phyloP scores from a whole-genome alignment of 805 yeast species.

The Lachancea fermentati region DNA sequence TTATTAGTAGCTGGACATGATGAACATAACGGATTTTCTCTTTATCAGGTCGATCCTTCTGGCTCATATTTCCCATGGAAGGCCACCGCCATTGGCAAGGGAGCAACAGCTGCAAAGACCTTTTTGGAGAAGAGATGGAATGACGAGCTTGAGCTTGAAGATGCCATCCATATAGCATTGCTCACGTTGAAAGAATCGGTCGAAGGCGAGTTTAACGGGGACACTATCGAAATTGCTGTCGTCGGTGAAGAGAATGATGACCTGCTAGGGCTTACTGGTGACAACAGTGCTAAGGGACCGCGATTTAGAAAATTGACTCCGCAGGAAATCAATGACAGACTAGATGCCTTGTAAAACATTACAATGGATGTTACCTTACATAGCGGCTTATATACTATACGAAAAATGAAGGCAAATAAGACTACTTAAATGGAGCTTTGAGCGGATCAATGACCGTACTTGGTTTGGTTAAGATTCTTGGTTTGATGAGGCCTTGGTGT shows the following conservation, averaged over 20 bases:
- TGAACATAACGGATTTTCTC: slow-evolving; percentile 62
- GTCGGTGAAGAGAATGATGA: slow-evolving; percentile 80
- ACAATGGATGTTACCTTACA: not conserved
- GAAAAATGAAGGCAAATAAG: not conserved
- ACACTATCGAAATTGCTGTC: slow-evolving; percentile 86
- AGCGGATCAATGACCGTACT: slow-evolving; percentile 90
- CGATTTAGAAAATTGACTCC: slow-evolving; percentile 77
- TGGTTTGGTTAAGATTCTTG: slow-evolving; percentile 77
- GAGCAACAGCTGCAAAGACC: slow-evolving; percentile 93
- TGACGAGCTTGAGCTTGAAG: slow-evolving; percentile 93
- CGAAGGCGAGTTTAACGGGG: slow-evolving; percentile 97
- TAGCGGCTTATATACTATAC: not conserved
- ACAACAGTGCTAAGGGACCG: slow-evolving; percentile 73
- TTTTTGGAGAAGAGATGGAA: slow-evolving; percentile 98
- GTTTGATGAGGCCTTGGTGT: slow-evolving; percentile 84
- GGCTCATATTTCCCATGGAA: slow-evolving; percentile 99
- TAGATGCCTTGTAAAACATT: slow-evolving; percentile 69
- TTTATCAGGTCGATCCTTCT: slow-evolving; percentile 96
- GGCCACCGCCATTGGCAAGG: slow-evolving; percentile 98
- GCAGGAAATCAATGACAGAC: slow-evolving; percentile 92
- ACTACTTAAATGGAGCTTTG: slow-evolving; percentile 69
- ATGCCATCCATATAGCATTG: slow-evolving; percentile 94
- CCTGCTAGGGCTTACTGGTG: slow-evolving; percentile 81
- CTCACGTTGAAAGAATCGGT: slow-evolving; percentile 92
- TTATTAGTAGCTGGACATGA: slow-evolving; percentile 92